A percentile compares a stretch with the other conserved stretches of the same genome.
phyloP scores from a whole-genome alignment of 768 basidiomycete genomes.

The Serendipita indica region DNA sequence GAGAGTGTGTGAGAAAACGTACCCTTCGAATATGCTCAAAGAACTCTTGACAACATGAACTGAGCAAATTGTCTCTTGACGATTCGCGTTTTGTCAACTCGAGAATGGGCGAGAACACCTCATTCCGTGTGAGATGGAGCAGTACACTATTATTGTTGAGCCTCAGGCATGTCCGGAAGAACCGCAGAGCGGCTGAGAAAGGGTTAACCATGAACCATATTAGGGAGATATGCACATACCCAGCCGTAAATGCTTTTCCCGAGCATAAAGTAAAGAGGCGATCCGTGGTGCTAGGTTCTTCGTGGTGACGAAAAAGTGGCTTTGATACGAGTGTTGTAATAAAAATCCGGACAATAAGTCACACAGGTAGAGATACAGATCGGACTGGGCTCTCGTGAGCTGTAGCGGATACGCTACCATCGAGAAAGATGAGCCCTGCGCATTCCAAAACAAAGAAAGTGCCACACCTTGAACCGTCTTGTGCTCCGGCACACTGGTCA shows the following conservation, averaged over 20 bases:
- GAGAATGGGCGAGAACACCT: conserved; percentile 68
- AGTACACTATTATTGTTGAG: conserved; percentile 66
- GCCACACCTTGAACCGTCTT: conserved; percentile 33
- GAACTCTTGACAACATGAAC: conserved; percentile 89
- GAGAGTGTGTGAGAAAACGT: conserved; percentile 17
- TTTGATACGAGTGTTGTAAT: conserved; percentile 79
- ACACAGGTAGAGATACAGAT: conserved; percentile 77
- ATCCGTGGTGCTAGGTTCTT: conserved; percentile 59
- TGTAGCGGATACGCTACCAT: conserved; percentile 26
- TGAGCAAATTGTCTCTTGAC: conserved; percentile 77
- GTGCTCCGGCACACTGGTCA: conserved; percentile 54
- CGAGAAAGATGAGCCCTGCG: conserved; percentile 22
- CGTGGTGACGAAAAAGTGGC: conserved; percentile 79
- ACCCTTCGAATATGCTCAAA: conserved; percentile 87
- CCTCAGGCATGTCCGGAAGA: conserved; percentile 73
- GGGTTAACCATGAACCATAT: conserved; percentile 7
- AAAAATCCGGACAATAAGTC: conserved; percentile 84
- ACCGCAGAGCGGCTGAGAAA: conserved; percentile 69
- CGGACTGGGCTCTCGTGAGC: conserved; percentile 58
- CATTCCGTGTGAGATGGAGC: conserved; percentile 66
- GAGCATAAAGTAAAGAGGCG: conserved; percentile 59
- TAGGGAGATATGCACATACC: conserved; percentile 36
- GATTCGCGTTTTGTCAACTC: conserved; percentile 75
- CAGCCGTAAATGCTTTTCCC: conserved; percentile 85
- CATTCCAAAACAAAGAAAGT: conserved; percentile 12